These are phyloP conservation scores for Pelargonium hybrid DNA, from an alignment of 441 rosid species.

Conservation along the genomic window DNA sequence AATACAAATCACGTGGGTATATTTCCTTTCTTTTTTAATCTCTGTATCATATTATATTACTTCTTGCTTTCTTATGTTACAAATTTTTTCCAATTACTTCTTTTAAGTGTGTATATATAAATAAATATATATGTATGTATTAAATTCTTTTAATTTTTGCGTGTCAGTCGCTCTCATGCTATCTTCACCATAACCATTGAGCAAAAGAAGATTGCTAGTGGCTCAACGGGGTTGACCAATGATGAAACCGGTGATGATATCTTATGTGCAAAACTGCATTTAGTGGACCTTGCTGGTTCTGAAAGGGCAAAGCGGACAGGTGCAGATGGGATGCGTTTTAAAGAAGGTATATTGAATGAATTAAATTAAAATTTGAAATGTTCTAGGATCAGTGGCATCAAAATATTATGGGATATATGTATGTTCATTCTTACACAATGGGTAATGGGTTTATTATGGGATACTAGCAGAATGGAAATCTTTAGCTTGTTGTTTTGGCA, in stretches of 20 bases:
- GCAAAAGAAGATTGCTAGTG: constrained; percentile 56
- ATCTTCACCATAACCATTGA: constrained; percentile 86
- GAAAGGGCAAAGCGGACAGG: constrained; percentile 95
- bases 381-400: neutral
- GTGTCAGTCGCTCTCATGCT: constrained; percentile 90
- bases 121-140: neutral
- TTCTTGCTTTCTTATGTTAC: neutral
- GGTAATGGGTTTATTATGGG: neutral
- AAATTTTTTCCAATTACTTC: neutral
- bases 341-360: constrained; percentile 57
- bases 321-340: constrained; percentile 87
- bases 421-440: neutral
- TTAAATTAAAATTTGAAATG: neutral
- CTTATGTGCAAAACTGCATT: constrained; percentile 80
- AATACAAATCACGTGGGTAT: neutral
- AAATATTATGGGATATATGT: neutral
- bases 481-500: neutral
- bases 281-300: constrained; percentile 94
- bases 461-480: neutral
- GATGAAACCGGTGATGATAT: constrained; percentile 67
- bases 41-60: neutral
- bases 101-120: neutral
- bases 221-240: constrained; percentile 22
- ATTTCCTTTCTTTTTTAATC: neutral
- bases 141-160: constrained; percentile 4